Conservation (phyloP, 257 asterid genomes). For the Solanum sparsipilum region DNA sequence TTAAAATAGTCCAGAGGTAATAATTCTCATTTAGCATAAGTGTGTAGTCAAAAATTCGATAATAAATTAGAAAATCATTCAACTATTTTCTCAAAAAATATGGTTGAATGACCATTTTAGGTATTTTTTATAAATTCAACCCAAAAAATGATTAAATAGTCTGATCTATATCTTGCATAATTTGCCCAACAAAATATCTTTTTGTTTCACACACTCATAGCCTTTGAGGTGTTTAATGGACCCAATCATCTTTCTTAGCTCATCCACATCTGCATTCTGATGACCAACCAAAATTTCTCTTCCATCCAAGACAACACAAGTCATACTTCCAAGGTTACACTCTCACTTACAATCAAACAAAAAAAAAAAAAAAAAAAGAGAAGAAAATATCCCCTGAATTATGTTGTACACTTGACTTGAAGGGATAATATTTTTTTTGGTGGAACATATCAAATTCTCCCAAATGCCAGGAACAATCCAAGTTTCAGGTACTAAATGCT, state of each 20-base stretch:
- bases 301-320: background rate
- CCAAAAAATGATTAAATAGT: background rate
- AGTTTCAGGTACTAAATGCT: conserved; percentile 53
- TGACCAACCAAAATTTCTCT: conserved; percentile 15
- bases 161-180: background rate
- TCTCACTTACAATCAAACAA: background rate
- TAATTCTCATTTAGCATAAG: background rate
- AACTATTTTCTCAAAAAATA: background rate
- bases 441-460: background rate
- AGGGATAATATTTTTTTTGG: background rate
- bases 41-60: background rate
- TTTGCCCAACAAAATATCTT: background rate
- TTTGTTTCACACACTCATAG: background rate
- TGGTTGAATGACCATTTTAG: background rate
- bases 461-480: conserved; percentile 91
- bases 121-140: background rate
- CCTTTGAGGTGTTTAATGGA: conserved; percentile 21
- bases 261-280: conserved; percentile 37
- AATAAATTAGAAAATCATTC: too few species aligned
- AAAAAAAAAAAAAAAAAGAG: background rate
- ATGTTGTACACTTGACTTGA: background rate
- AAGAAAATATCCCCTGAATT: background rate
- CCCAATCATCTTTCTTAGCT: conserved; percentile 26
- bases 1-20: background rate
- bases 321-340: background rate